Conservation (phyloP, 176 grass and related monocot genomes). For the Oryza meyeriana region DNA sequence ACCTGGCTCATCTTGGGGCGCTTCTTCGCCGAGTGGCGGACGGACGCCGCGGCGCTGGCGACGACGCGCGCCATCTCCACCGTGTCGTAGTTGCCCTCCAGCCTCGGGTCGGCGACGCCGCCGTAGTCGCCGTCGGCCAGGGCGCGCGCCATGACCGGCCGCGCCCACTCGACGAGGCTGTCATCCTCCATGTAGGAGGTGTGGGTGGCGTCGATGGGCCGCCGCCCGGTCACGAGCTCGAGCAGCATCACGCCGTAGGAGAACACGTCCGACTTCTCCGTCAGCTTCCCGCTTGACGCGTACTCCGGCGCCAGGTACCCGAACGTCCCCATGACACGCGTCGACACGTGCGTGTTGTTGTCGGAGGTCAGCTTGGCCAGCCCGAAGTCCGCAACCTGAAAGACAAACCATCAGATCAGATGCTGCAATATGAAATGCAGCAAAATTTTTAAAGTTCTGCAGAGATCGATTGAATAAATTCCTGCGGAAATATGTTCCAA, state of each 20-base stretch:
- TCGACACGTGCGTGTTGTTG: conserved; percentile 61
- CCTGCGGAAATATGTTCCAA: no score
- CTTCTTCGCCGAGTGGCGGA: conserved; percentile 58
- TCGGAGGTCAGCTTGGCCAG: conserved; percentile 65
- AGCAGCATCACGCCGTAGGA: conserved; percentile 74
- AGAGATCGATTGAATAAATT: not conserved
- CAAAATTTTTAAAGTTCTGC: not conserved
- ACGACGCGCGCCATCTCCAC: conserved; percentile 64
- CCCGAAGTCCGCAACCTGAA: conserved; percentile 71
- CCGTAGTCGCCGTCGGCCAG: conserved; percentile 64
- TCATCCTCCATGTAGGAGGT: conserved; percentile 41
- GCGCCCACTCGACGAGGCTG: conserved; percentile 68
- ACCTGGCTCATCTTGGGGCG: conserved; percentile 83
- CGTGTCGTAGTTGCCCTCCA: conserved; percentile 50
- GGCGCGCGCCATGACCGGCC: conserved; percentile 49
- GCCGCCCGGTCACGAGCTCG: conserved; percentile 63
- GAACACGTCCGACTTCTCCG: conserved; percentile 74
- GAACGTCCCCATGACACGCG: conserved; percentile 79
- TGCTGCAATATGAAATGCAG: not conserved
- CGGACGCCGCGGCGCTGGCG: conserved; percentile 47
- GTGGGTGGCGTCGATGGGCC: conserved; percentile 40
- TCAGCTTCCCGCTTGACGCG: conserved; percentile 71
- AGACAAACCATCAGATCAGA: not conserved
- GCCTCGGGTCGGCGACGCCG: conserved; percentile 48
- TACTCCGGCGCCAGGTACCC: conserved; percentile 82